phyloP scores from a whole-genome alignment of 1,139 yeast species.

The Geotrichum aggregatum region DNA sequence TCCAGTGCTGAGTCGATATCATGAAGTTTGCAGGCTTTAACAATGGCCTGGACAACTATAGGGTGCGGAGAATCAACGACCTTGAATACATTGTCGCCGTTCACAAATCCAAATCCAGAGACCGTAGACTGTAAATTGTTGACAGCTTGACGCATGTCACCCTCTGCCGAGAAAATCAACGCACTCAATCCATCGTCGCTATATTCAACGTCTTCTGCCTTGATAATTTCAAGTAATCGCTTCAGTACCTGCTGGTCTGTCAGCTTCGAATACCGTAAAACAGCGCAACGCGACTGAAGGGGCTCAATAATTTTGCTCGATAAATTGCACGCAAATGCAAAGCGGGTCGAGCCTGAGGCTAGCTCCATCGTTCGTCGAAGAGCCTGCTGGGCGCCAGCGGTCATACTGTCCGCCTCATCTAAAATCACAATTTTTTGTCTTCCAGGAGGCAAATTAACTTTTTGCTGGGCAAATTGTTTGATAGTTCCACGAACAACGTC shows the following conservation, averaged over 20 bases:
- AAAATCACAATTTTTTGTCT: constrained; percentile 84
- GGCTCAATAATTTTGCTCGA: constrained; percentile 95
- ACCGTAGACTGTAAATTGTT: constrained; percentile 91
- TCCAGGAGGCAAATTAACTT: constrained; percentile 66
- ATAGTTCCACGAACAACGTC: constrained; percentile 90
- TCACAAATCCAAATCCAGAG: constrained; percentile 88
- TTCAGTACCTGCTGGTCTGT: constrained; percentile 80
- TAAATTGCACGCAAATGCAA: constrained; percentile 96
- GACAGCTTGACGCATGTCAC: constrained; percentile 98
- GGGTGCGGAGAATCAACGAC: constrained; percentile 98
- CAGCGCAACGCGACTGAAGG: constrained; percentile 93
- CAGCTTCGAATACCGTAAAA: constrained; percentile 74
- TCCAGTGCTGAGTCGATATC: constrained; percentile 68
- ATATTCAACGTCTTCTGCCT: constrained; percentile 67
- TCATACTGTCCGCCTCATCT: constrained; percentile 98
- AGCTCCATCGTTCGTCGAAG: constrained; percentile 95
- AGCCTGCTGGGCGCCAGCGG: constrained; percentile 98
- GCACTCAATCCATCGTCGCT: constrained; percentile 93
- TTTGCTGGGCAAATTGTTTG: constrained; percentile 93
- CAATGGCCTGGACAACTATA: constrained; percentile 70
- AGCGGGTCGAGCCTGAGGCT: constrained; percentile 87
- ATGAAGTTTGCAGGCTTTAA: constrained; percentile 48
- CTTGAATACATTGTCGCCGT: constrained; percentile 86
- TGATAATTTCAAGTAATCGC: constrained; percentile 67
- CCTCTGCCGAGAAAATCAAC: constrained; percentile 92